A percentile compares a stretch with the other conserved stretches of the same genome.
These are phyloP conservation scores for Fraxinus excelsior DNA, from an alignment of 257 asterid species.

Conservation along the genomic window DNA sequence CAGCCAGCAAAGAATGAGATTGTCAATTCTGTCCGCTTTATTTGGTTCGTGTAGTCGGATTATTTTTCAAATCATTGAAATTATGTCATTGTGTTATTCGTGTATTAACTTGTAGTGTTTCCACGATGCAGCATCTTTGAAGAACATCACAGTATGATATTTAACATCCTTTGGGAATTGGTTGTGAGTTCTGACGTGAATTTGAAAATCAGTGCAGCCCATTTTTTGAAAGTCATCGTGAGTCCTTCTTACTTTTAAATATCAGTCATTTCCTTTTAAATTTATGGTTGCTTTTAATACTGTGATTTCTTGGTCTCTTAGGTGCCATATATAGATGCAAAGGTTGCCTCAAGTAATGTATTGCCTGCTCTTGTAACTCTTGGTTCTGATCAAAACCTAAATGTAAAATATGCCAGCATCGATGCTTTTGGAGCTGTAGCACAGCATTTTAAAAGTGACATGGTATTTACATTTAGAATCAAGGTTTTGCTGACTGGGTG, in stretches of 20 bases:
- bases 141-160: conserved; percentile 75
- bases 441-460: conserved; percentile 82
- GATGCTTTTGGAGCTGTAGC: conserved; percentile 98
- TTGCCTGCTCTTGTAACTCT: conserved; percentile 98
- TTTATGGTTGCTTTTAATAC: conserved; percentile 9
- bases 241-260: conserved; percentile 32
- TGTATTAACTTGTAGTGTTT: conserved; percentile 22
- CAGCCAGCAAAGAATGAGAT: conserved; percentile 69
- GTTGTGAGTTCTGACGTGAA: conserved; percentile 69
- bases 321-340: conserved; percentile 88
- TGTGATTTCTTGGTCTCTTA: conserved; percentile 30
- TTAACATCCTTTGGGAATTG: conserved; percentile 96
- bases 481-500: conserved; percentile 17
- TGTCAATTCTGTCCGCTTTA: conserved; percentile 81
- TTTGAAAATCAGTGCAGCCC: conserved; percentile 79
- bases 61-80: conserved; percentile 16
- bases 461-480: conserved; percentile 43
- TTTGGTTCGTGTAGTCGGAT: conserved; percentile 58
- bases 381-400: conserved; percentile 95
- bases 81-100: conserved; percentile 9
- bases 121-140: conserved; percentile 71
- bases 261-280: conserved; percentile 13
- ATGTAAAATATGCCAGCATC: conserved; percentile 88
- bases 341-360: conserved; percentile 84
- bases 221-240: conserved; percentile 87